Conservation (phyloP, 73 alveolate species). For the Tetrahymena thermophila region DNA sequence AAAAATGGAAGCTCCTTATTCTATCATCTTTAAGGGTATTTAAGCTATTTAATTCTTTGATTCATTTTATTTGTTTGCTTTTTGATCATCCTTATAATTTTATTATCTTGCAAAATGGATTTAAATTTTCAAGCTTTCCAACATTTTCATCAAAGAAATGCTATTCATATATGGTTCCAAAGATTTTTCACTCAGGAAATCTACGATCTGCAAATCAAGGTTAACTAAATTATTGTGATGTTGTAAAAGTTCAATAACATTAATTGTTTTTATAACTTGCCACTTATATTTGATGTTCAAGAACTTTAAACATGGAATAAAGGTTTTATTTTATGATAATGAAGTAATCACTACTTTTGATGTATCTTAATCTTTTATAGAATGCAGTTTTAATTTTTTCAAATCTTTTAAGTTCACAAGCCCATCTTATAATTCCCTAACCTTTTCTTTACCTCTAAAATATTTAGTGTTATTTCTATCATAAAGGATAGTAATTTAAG, state of each 20-base stretch:
- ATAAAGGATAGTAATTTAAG: background rate
- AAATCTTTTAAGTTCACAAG: background rate
- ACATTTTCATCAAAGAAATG: background rate
- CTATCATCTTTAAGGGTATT: background rate
- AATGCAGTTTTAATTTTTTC: background rate
- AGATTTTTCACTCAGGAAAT: background rate
- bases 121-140: background rate
- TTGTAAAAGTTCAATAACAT: background rate
- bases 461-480: background rate
- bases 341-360: background rate
- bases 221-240: too few relatives aligned
- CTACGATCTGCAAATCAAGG: background rate
- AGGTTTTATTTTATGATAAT: too few relatives aligned
- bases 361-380: background rate
- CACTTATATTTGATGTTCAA: background rate
- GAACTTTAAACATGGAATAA: background rate
- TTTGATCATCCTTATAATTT: background rate
- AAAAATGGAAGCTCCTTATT: background rate
- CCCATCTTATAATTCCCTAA: background rate
- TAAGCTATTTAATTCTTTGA: background rate
- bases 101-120: too few relatives aligned
- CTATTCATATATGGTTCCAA: background rate
- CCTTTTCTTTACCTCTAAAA: background rate
- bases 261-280: too few relatives aligned
- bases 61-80: too few relatives aligned